A percentile compares a stretch with the other conserved stretches of the same genome.
phyloP scores from a whole-genome alignment of 805 yeast species.

The Wickerhamomyces alni region DNA sequence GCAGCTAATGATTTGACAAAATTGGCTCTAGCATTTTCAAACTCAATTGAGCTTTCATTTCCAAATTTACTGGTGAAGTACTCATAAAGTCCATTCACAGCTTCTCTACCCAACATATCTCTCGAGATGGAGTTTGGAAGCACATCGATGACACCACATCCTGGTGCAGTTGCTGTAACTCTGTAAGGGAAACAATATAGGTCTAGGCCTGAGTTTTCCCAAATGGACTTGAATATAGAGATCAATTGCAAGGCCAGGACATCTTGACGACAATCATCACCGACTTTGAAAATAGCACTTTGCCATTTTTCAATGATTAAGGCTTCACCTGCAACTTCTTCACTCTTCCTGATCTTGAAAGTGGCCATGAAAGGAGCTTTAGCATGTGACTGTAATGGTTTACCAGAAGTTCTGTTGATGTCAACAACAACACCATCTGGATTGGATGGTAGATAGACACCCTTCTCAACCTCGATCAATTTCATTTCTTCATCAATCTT shows the following conservation, averaged over 20 bases:
- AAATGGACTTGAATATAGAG: conserved; percentile 84
- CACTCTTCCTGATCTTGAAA: conserved; percentile 69
- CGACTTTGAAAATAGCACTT: conserved; percentile 96
- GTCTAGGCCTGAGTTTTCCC: conserved; percentile 85
- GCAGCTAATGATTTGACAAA: conserved; percentile 93
- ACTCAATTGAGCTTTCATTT: conserved; percentile 84
- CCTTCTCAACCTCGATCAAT: conserved; percentile 62
- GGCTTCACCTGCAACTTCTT: conserved; percentile 34
- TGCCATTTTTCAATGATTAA: conserved; percentile 67
- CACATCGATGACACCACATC: conserved; percentile 98
- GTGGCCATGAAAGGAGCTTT: conserved; percentile 98
- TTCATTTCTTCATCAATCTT: conserved; percentile 97
- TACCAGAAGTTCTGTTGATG: conserved; percentile 87
- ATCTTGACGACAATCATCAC: conserved; percentile 98
- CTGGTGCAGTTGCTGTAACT: conserved; percentile 98
- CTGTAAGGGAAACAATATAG: conserved; percentile 88
- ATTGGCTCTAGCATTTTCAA: conserved; percentile 87
- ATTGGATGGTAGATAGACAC: conserved; percentile 90
- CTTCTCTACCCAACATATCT: conserved; percentile 98
- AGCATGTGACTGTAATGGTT: conserved; percentile 95
- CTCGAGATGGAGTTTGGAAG: conserved; percentile 91
- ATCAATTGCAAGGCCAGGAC: conserved; percentile 89
- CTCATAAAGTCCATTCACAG: conserved; percentile 93
- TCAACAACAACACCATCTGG: conserved; percentile 95
- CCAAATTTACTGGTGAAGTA: conserved; percentile 91